Evolutionary conservation across 148 eudicot species (phyloP), one percentile per base, ranked within the genome.

Genomic region (Vaccinium macrocarpon): DNA sequence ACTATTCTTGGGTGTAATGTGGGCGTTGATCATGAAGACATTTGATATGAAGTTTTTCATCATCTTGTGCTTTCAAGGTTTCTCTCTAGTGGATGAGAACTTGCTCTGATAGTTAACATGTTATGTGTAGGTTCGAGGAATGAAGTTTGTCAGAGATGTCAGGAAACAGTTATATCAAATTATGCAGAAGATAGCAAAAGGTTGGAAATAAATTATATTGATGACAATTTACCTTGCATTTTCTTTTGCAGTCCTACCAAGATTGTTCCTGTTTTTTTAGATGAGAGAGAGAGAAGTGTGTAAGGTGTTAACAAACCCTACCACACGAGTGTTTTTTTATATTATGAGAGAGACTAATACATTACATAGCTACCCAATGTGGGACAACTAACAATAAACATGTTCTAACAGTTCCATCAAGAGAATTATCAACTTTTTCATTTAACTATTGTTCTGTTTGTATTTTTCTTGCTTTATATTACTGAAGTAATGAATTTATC

Each of bases 141-240:
- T 97, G 99, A 87, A 88, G 82, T 97, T 97, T 88, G 99, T 94
- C 72, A 93, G 90, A 91, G 93, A 97, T 88, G 98, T 97, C 15
- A 89, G 98, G 89, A 92, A 92, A 82, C 99, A 97, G 88, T 87
- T 97, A 61, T 88, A 91, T 85, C 98, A 97, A 81, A 91, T 97
- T 87, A 93, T 97, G 98, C 94, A 93, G 87, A 95, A 97, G 89
- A 90, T 90, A 82, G 94, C 98, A 21, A 94, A 92, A 87, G 95
- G 98, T 93, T 82, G 84, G 88, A 59, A 14, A 46, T 72, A 6
- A 46, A 42, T 72, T 21, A n/a, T 72, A 77, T 73, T 25, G 56
- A n/a, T 76, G 50, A 8, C 42, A 27, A 8, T 70, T 0, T 79
- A 35, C 25, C 27, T 32, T 83, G 16, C 16, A 13, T 71, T 51